A percentile compares a stretch with the other conserved stretches of the same genome.
Evolutionary conservation across 805 yeast species (phyloP).

Genomic region (Kodamaea laetipori): DNA sequence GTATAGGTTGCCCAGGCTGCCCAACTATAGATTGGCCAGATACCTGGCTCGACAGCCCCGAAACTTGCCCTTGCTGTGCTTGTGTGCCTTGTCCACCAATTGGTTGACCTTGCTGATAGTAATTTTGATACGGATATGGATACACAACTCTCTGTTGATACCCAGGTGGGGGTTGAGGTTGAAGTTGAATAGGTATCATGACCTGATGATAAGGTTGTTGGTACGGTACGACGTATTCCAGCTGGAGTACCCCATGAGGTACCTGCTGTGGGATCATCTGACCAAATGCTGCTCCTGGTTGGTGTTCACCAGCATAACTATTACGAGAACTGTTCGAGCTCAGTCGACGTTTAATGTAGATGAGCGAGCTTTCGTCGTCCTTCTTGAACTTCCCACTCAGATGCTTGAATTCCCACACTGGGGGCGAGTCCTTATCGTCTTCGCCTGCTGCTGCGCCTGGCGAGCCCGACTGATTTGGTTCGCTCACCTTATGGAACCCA

Average conservation of each 20-base stretch:
- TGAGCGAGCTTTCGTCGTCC: conserved; percentile 47
- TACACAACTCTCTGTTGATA: conserved; percentile 7
- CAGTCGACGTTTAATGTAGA: conserved; percentile 51
- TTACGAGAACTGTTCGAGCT: conserved; percentile 34
- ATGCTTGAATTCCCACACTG: conserved; percentile 61
- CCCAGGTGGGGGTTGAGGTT: conserved; percentile 8
- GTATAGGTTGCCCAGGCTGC: conserved; percentile 7
- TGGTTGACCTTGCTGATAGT: conserved; percentile 4
- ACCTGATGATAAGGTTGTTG: conserved; percentile 5
- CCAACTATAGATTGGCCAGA: no score
- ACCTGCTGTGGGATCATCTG: conserved; percentile 1
- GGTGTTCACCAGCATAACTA: conserved; percentile 14
- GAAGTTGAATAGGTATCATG: conserved; percentile 7
- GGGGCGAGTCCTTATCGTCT: conserved; percentile 26
- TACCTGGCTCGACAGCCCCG: no score
- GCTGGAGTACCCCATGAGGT: background rate
- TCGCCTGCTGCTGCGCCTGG: conserved; percentile 10
- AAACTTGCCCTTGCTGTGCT: no score
- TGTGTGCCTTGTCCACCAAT: no score
- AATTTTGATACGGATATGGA: background rate
- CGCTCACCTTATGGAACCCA: conserved; percentile 84
- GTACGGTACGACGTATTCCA: conserved; percentile 5
- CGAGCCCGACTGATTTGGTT: conserved; percentile 27
- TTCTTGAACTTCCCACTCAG: conserved; percentile 51
- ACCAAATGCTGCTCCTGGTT: conserved; percentile 1